Evolutionary conservation across 2,329 filamentous ascomycete species (phyloP).

Genomic region (Purpureocillium takamizusanense): DNA sequence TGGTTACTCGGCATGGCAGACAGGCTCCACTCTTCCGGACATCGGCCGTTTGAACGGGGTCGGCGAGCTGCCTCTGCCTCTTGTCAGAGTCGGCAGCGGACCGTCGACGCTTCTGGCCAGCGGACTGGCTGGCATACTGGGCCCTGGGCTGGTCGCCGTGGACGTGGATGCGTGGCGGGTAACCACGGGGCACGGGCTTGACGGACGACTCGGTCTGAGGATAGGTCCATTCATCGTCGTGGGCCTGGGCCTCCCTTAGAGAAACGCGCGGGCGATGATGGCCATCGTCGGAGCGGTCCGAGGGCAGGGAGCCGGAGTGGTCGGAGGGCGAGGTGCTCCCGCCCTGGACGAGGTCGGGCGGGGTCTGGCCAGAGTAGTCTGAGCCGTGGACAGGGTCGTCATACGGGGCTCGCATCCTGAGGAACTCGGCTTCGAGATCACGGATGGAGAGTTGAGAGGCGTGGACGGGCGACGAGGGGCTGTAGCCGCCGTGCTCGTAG

Average conservation of each 20-base stretch:
- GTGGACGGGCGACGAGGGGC: conserved; percentile 20
- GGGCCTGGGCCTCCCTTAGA: conserved; percentile 24
- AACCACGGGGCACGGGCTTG: conserved; percentile 20
- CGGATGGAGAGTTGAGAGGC: conserved; percentile 19
- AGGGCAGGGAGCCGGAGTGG: conserved; percentile 24
- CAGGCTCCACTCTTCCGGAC: conserved; percentile 41
- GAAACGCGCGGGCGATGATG: conserved; percentile 19
- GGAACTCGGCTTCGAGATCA: conserved; percentile 18
- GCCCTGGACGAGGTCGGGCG: conserved; percentile 26
- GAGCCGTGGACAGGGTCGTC: conserved; percentile 21
- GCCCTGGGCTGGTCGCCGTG: conserved; percentile 16
- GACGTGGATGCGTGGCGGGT: conserved; percentile 22
- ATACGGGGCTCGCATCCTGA: conserved; percentile 24
- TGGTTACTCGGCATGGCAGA: conserved; percentile 37
- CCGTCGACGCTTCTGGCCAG: conserved; percentile 26
- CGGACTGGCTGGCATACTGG: conserved; percentile 10
- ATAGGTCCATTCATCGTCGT: conserved; percentile 32
- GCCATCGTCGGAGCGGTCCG: conserved; percentile 20
- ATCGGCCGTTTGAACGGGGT: conserved; percentile 36
- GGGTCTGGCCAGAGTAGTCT: conserved; percentile 27
- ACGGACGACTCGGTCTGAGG: conserved; percentile 20
- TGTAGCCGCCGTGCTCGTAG: too few species aligned
- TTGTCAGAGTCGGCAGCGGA: conserved; percentile 23
- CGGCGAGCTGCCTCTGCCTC: conserved; percentile 25
- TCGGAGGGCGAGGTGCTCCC: conserved; percentile 31